phyloP scores from a whole-genome alignment of 2,329 filamentous ascomycete species.

The Helicocarpus griseus region DNA sequence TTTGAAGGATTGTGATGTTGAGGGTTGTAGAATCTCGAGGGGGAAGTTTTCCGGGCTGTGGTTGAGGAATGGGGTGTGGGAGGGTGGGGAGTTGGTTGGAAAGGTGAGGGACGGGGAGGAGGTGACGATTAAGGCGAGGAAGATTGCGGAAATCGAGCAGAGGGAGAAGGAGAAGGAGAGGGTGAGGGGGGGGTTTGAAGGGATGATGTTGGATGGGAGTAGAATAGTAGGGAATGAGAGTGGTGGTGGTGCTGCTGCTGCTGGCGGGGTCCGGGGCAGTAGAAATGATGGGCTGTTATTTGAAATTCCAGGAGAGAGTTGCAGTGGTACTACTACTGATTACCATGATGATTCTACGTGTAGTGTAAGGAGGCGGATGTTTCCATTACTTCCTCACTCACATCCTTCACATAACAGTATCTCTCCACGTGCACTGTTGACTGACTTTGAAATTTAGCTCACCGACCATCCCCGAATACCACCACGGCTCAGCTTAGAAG shows the following conservation, averaged over 20 bases:
- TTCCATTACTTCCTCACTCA: no score
- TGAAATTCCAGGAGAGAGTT: no score
- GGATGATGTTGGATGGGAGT: not conserved
- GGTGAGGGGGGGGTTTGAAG: not conserved
- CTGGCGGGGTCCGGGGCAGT: no score
- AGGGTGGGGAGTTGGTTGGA: constrained; percentile 1
- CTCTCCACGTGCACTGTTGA: no score
- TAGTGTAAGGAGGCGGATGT: no score
- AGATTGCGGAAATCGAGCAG: not conserved
- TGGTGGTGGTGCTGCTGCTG: not conserved
- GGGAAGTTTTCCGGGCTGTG: not conserved
- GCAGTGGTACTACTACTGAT: no score
- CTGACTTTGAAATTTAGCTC: not conserved
- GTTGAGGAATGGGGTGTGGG: constrained; percentile 3
- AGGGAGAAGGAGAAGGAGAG: not conserved
- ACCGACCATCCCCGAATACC: not conserved
- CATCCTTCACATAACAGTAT: no score
- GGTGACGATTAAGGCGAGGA: not conserved
- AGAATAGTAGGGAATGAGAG: no score
- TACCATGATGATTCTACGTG: no score
- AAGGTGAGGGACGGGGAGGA: not conserved
- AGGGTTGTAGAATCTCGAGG: not conserved
- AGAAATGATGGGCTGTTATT: no score
- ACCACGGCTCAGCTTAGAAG: not conserved
- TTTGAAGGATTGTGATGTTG: constrained; percentile 1